A percentile compares a stretch with the other conserved stretches of the same genome.
Conservation (phyloP, 768 basidiomycete species). For the Lepiota brunneoincarnata region DNA sequence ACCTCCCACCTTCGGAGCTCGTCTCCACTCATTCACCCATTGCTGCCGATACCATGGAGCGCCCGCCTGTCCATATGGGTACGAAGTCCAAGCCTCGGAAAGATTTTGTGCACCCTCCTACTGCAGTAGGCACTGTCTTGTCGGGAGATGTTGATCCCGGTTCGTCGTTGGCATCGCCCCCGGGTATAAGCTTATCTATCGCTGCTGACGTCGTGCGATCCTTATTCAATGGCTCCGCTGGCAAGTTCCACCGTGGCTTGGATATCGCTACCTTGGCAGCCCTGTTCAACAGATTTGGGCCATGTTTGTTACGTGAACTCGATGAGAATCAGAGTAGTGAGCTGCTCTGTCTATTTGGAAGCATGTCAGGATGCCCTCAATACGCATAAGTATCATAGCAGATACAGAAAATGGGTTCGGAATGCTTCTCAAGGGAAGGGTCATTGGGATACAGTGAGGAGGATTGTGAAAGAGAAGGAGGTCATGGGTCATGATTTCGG, state of each 20-base stretch:
- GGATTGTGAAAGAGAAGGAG: constrained; percentile 44
- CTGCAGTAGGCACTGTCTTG: not conserved
- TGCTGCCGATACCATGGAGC: too few relatives aligned
- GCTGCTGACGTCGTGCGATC: not conserved
- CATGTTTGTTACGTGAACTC: not conserved
- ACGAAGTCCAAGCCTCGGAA: not conserved
- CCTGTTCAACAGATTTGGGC: not conserved
- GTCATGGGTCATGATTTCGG: constrained; percentile 27
- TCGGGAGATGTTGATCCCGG: not conserved
- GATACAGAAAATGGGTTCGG: not conserved
- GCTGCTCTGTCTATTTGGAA: constrained; percentile 9
- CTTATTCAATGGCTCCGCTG: not conserved
- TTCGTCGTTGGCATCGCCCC: not conserved
- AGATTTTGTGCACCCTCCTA: not conserved
- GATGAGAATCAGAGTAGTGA: constrained; percentile 1
- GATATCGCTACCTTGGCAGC: not conserved
- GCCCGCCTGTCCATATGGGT: not conserved
- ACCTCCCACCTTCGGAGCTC: too few relatives aligned
- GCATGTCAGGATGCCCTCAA: not conserved
- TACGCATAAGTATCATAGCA: not conserved
- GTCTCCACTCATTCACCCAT: too few relatives aligned
- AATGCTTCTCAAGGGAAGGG: constrained; percentile 1
- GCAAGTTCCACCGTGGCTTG: not conserved
- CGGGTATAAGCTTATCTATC: not conserved
- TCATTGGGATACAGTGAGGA: constrained; percentile 50